phyloP scores from a whole-genome alignment of 495 filamentous ascomycete species.

The Chaetomium cochliodes region DNA sequence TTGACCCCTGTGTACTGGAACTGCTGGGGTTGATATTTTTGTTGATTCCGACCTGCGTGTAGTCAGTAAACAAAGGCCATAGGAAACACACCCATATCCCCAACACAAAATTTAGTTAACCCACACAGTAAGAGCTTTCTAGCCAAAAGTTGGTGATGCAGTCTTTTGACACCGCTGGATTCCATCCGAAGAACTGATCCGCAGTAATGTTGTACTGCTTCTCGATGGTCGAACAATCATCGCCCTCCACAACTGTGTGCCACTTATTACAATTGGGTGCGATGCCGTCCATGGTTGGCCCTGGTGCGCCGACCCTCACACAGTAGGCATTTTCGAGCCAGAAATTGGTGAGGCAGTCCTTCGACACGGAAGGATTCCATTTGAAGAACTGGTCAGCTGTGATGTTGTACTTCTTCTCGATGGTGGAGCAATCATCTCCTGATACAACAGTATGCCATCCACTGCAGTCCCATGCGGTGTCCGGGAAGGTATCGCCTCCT shows the following conservation, averaged over 20 bases:
- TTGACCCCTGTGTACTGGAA: not conserved
- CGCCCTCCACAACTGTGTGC: conserved; percentile 13
- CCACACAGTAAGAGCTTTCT: conserved; percentile 29
- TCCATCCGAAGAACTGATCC: conserved; percentile 25
- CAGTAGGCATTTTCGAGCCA: conserved; percentile 5
- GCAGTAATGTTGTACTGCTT: conserved; percentile 17
- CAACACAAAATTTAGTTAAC: not conserved
- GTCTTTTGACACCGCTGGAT: conserved; percentile 26
- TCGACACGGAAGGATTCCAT: conserved; percentile 19
- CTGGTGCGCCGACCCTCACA: not conserved
- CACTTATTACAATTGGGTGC: conserved; percentile 26
- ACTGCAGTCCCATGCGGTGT: conserved; percentile 6
- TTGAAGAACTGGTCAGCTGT: conserved; percentile 17
- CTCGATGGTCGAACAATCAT: conserved; percentile 17
- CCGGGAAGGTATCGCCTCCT: not conserved
- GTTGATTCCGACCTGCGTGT: not conserved
- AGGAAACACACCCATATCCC: not conserved
- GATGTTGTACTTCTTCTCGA: conserved; percentile 17
- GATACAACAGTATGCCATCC: not conserved
- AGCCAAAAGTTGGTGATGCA: conserved; percentile 22
- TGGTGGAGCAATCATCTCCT: not conserved
- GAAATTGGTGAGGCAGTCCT: conserved; percentile 14
- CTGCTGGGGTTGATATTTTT: not conserved
- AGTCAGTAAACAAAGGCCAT: not conserved
- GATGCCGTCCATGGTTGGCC: conserved; percentile 22